Evolutionary conservation across 139 green algal species (phyloP).

Genomic region (Edaphochlamys debaryana): DNA sequence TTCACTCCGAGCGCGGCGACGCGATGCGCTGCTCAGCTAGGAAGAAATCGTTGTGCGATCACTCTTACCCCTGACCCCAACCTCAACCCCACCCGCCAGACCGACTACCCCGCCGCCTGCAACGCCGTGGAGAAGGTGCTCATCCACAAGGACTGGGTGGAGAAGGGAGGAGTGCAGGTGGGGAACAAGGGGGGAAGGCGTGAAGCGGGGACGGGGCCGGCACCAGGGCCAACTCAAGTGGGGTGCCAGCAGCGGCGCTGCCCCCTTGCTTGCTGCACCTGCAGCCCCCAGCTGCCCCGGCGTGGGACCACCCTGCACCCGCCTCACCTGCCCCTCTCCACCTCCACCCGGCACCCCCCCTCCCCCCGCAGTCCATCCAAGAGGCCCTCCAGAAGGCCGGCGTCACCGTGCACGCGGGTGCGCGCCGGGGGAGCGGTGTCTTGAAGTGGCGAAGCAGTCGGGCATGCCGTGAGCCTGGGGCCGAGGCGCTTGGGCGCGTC

Average conservation of each 20-base stretch:
- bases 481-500: no score
- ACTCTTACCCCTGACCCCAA: no score
- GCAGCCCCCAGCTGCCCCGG: no score
- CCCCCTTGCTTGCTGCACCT: not conserved
- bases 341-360: not conserved
- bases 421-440: not conserved
- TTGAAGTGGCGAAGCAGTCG: no score
- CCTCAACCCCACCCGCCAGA: conserved; percentile 18
- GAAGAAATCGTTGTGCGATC: no score
- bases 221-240: no score
- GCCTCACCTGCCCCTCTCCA: not conserved
- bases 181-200: not conserved
- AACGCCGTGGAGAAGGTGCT: conserved; percentile 96
- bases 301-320: not conserved
- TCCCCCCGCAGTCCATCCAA: conserved; percentile 3
- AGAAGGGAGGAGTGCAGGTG: conserved; percentile 41
- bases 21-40: no score
- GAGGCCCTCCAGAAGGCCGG: conserved; percentile 31
- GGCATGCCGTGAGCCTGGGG: no score
- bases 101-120: conserved; percentile 98
- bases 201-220: no score
- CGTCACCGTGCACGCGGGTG: conserved; percentile 42
- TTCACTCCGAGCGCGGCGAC: no score
- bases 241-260: not conserved
- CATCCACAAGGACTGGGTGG: conserved; percentile 35